phyloP scores from a whole-genome alignment of 176 grass and related monocot genomes.

The Eleusine indica region DNA sequence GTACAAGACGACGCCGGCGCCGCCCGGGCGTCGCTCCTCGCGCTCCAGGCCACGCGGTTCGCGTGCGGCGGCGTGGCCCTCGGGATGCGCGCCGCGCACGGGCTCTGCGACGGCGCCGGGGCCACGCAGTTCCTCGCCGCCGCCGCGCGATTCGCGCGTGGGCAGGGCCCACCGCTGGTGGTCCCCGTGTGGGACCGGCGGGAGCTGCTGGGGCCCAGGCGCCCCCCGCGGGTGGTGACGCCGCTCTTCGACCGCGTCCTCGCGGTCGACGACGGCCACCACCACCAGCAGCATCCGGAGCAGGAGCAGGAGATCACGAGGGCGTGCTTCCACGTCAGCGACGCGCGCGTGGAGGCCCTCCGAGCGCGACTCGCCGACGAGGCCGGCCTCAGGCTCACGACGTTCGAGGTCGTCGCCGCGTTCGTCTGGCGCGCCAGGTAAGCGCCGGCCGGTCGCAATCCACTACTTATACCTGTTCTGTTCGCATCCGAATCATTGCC shows the following conservation, averaged over 20 bases:
- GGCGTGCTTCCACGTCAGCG: conserved; percentile 70
- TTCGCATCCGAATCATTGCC: background rate
- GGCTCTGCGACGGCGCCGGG: conserved; percentile 75
- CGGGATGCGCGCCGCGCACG: conserved; percentile 72
- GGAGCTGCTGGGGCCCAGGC: conserved; percentile 54
- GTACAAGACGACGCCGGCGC: background rate
- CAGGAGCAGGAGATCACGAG: conserved; percentile 4
- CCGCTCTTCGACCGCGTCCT: conserved; percentile 50
- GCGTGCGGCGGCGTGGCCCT: conserved; percentile 64
- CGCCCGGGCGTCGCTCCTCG: conserved; percentile 34
- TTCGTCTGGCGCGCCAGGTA: conserved; percentile 85
- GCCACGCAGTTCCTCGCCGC: conserved; percentile 61
- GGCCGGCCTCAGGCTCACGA: conserved; percentile 56
- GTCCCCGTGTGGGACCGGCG: conserved; percentile 58
- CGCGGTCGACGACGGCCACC: conserved; percentile 26
- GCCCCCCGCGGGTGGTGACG: conserved; percentile 36
- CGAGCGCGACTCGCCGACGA: conserved; percentile 42
- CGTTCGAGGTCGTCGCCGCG: conserved; percentile 70
- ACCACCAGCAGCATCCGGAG: background rate
- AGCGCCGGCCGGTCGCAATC: background rate
- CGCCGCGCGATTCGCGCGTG: conserved; percentile 47
- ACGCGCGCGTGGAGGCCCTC: conserved; percentile 55
- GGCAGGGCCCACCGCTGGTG: background rate
- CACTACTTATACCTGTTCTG: background rate
- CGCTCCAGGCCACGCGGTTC: conserved; percentile 64